Evolutionary conservation across 768 basidiomycete species (phyloP).

Genomic region (Artomyces pyxidatus): DNA sequence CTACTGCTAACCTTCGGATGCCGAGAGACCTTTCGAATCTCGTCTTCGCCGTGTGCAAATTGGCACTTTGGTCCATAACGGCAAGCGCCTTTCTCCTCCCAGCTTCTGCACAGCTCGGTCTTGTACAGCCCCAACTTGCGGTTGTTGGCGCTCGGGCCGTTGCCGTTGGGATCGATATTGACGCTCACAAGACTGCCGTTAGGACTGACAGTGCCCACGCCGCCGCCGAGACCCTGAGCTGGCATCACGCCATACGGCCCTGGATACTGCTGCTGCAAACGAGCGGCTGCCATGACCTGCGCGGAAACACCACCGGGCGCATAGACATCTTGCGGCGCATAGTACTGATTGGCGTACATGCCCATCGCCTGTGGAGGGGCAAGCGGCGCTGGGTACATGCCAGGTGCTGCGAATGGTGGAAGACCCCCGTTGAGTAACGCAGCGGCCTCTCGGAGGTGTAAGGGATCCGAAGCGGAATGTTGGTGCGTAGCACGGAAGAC

Average conservation of each 20-base stretch:
- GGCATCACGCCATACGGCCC: slow-evolving; percentile 41
- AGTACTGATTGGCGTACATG: slow-evolving; percentile 70
- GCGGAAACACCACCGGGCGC: slow-evolving; percentile 41
- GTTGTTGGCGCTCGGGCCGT: slow-evolving; percentile 85
- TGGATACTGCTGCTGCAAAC: slow-evolving; percentile 47
- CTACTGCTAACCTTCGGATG: slow-evolving; percentile 69
- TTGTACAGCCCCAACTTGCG: slow-evolving; percentile 88
- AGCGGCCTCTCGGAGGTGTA: slow-evolving; percentile 63
- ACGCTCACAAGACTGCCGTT: slow-evolving; percentile 19
- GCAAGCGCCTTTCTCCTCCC: slow-evolving; percentile 87
- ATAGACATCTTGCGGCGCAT: slow-evolving; percentile 52
- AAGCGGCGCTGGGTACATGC: slow-evolving; percentile 48
- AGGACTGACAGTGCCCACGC: slow-evolving; percentile 4
- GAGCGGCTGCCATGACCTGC: slow-evolving; percentile 46
- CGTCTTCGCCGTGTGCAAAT: slow-evolving; percentile 89
- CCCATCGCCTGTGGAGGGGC: slow-evolving; percentile 36
- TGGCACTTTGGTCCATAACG: slow-evolving; percentile 87
- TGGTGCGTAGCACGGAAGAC: slow-evolving; percentile 69
- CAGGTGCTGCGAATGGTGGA: slow-evolving; percentile 45
- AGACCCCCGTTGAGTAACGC: slow-evolving; percentile 51
- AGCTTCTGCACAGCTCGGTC: slow-evolving; percentile 83
- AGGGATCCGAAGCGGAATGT: slow-evolving; percentile 78
- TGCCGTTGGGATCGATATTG: slow-evolving; percentile 27
- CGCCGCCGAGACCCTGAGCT: slow-evolving; percentile 6
- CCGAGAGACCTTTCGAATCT: slow-evolving; percentile 73